Conservation (phyloP, 352 stramenopile genomes). For the Pythium aquatile region DNA sequence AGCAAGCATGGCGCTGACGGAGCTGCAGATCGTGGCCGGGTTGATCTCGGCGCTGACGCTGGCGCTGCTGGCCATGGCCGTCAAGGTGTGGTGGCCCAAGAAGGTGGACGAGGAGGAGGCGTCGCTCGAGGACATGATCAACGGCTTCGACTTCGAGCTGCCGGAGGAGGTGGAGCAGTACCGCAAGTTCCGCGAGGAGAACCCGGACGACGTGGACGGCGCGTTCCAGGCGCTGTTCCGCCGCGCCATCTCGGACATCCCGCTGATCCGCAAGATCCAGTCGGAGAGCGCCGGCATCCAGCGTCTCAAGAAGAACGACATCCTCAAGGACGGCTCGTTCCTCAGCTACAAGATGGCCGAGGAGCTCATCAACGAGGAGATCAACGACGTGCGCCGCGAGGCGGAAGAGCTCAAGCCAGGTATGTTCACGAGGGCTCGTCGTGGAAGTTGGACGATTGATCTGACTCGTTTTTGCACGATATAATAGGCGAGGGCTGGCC, state of each 20-base stretch:
- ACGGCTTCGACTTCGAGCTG: slow-evolving; percentile 86
- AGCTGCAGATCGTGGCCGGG: slow-evolving; percentile 73
- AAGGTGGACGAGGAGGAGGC: slow-evolving; percentile 71
- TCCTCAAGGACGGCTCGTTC: slow-evolving; percentile 85
- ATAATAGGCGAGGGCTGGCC: slow-evolving; percentile 72
- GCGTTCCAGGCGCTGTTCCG: slow-evolving; percentile 84
- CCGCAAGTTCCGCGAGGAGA: slow-evolving; percentile 64
- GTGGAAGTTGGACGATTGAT: neutral
- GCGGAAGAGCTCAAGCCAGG: slow-evolving; percentile 80
- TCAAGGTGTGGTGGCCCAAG: slow-evolving; percentile 68
- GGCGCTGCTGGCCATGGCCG: slow-evolving; percentile 58
- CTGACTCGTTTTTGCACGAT: neutral
- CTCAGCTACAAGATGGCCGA: slow-evolving; percentile 87
- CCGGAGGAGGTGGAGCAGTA: slow-evolving; percentile 81
- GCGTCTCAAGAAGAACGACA: slow-evolving; percentile 85
- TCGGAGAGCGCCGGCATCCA: slow-evolving; percentile 83
- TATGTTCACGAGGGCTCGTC: slow-evolving; percentile 21
- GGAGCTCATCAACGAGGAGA: slow-evolving; percentile 86
- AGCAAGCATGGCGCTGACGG: slow-evolving; percentile 43
- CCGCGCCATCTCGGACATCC: slow-evolving; percentile 79
- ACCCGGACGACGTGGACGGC: slow-evolving; percentile 60
- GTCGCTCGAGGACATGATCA: slow-evolving; percentile 87
- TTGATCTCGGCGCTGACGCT: slow-evolving; percentile 57
- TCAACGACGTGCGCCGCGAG: slow-evolving; percentile 81
- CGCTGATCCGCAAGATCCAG: slow-evolving; percentile 87